A percentile compares a stretch with the other conserved stretches of the same genome.
phyloP scores from a whole-genome alignment of 768 basidiomycete species.

The Boletus huronensis region DNA sequence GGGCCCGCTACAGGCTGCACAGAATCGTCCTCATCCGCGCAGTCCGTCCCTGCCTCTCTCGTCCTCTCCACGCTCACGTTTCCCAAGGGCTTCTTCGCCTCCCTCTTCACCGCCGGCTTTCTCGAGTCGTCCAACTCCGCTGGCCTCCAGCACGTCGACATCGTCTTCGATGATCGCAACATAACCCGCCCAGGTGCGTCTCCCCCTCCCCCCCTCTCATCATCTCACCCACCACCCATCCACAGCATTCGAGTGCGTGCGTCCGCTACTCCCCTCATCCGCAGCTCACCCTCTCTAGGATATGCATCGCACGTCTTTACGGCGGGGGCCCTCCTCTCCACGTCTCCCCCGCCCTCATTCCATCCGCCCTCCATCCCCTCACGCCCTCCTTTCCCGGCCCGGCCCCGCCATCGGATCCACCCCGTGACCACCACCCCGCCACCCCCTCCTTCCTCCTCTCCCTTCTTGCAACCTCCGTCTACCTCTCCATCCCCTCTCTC shows the following conservation, averaged over 20 bases:
- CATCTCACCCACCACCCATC: conserved; percentile 8
- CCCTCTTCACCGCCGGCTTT: conserved; percentile 82
- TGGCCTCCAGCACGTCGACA: conserved; percentile 52
- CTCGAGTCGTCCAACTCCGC: conserved; percentile 47
- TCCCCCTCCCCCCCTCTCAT: not conserved
- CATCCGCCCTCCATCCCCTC: conserved; percentile 65
- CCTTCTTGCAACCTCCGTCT: conserved; percentile 81
- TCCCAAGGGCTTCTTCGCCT: conserved; percentile 77
- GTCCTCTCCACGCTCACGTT: conserved; percentile 1
- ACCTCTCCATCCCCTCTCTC: conserved; percentile 76
- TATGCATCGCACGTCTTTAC: conserved; percentile 84
- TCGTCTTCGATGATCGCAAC: conserved; percentile 80
- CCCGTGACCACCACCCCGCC: conserved; percentile 64
- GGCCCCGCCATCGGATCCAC: conserved; percentile 28
- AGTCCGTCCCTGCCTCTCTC: conserved; percentile 39
- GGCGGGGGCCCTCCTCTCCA: conserved; percentile 78
- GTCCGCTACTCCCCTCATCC: not conserved
- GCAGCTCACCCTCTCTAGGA: conserved; percentile 40
- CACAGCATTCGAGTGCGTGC: conserved; percentile 83
- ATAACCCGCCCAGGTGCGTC: conserved; percentile 80
- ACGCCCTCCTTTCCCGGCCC: conserved; percentile 56
- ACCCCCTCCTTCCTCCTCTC: conserved; percentile 81
- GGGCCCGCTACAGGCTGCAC: conserved; percentile 75
- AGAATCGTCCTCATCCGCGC: conserved; percentile 86
- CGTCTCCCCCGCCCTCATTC: conserved; percentile 60